Evolutionary conservation across 805 yeast genomes (phyloP).

Genomic region (Wickerhamomyces queroliae): DNA sequence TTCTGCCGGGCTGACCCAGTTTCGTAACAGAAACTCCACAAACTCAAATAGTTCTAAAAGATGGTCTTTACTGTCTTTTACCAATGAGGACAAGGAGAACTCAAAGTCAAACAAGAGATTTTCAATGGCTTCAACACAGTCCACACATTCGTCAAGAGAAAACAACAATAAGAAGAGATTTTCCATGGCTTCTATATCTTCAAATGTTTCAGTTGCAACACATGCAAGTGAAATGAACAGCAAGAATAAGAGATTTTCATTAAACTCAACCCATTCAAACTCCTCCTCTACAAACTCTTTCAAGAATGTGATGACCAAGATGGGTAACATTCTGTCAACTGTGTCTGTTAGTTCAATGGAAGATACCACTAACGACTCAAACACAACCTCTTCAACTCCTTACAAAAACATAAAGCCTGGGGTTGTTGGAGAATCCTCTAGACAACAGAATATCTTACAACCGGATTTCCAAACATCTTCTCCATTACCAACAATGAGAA

Average conservation of each 20-base stretch:
- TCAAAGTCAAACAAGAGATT: constrained; percentile 12
- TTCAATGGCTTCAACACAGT: constrained; percentile 13
- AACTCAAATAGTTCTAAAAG: constrained; percentile 20
- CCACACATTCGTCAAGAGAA: constrained; percentile 7
- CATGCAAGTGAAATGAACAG: not conserved
- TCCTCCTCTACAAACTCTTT: constrained; percentile 14
- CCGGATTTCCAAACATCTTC: too few relatives aligned
- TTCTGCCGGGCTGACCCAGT: constrained; percentile 15
- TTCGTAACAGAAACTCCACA: constrained; percentile 18
- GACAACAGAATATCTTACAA: not conserved
- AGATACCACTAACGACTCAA: constrained; percentile 4
- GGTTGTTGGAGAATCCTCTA: constrained; percentile 14
- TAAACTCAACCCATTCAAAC: not conserved
- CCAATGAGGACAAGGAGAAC: constrained; percentile 16
- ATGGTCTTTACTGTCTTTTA: constrained; percentile 23
- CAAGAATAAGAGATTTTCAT: constrained; percentile 1
- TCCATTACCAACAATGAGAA: constrained; percentile 1
- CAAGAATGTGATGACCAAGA: constrained; percentile 17
- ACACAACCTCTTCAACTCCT: constrained; percentile 16
- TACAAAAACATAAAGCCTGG: constrained; percentile 16
- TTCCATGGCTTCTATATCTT: not conserved
- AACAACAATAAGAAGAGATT: not conserved
- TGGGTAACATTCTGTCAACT: constrained; percentile 18
- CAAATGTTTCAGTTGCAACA: not conserved
- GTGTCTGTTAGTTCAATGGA: constrained; percentile 16